These are phyloP conservation scores for Daldinia sp. DNA, from an alignment of 2,329 filamentous ascomycete genomes.

Conservation along the genomic window DNA sequence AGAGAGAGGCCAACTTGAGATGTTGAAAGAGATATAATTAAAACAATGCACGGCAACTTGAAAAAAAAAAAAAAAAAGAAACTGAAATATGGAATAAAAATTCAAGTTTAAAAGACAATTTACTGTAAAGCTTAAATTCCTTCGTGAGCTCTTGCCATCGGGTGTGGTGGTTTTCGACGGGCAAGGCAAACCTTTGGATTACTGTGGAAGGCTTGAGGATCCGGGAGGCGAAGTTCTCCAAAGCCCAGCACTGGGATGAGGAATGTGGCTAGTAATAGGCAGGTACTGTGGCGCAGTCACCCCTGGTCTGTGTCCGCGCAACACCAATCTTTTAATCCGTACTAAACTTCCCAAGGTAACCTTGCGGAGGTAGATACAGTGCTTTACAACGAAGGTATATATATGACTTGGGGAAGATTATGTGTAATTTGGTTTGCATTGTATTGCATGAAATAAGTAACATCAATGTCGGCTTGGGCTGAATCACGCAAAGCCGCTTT, in stretches of 20 bases:
- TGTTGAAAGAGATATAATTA: too few relatives aligned
- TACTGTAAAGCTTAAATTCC: too few relatives aligned
- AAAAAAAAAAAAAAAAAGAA: not conserved
- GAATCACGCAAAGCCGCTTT: conserved; percentile 21
- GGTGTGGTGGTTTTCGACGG: not conserved
- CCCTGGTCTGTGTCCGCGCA: not conserved
- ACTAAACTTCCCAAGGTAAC: not conserved
- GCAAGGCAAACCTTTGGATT: not conserved
- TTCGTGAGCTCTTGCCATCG: not conserved
- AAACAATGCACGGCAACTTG: too few relatives aligned
- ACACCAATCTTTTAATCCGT: not conserved
- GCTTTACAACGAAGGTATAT: too few relatives aligned
- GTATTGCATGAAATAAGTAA: conserved; percentile 5
- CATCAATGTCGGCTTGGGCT: conserved; percentile 3
- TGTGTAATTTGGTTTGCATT: not conserved
- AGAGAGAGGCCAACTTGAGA: too few relatives aligned
- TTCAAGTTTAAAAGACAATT: too few relatives aligned
- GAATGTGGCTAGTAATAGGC: conserved; percentile 13
- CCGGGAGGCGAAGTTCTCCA: too few relatives aligned
- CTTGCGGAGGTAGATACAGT: not conserved
- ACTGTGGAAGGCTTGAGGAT: too few relatives aligned
- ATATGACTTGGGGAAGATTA: not conserved
- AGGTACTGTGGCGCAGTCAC: conserved; percentile 29
- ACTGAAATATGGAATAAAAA: too few relatives aligned
- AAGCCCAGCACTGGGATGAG: not conserved